phyloP scores from a whole-genome alignment of 805 yeast genomes.

The Candida odintsovae region DNA sequence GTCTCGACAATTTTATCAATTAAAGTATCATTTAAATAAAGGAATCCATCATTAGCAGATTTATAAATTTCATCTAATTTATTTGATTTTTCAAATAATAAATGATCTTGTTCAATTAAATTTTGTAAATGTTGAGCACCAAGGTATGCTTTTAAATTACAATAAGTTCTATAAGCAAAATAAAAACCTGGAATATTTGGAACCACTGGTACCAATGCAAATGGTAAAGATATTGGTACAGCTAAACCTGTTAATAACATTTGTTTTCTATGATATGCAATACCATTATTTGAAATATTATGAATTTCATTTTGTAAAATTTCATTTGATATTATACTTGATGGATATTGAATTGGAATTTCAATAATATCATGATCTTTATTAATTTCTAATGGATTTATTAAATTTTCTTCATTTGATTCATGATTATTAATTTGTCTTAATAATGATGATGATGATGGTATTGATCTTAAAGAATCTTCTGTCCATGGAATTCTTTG shows the following conservation, averaged over 20 bases:
- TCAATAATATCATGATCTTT: constrained; percentile 23
- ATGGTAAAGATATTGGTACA: constrained; percentile 74
- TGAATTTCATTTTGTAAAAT: constrained; percentile 34
- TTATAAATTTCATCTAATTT: constrained; percentile 27
- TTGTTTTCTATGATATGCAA: constrained; percentile 49
- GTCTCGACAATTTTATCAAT: constrained; percentile 39
- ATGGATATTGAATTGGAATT: constrained; percentile 50
- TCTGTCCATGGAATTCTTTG: constrained; percentile 77
- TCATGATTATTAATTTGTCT: constrained; percentile 29
- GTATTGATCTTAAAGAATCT: constrained; percentile 66
- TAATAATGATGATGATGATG: constrained; percentile 56
- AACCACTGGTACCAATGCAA: constrained; percentile 75
- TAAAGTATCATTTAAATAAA: constrained; percentile 40
- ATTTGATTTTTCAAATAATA: constrained; percentile 28
- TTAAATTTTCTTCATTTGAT: constrained; percentile 13
- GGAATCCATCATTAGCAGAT: constrained; percentile 15
- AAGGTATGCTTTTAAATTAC: constrained; percentile 71
- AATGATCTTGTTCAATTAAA: constrained; percentile 41
- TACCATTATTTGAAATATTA: constrained; percentile 37
- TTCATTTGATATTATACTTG: constrained; percentile 25
- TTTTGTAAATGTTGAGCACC: constrained; percentile 68
- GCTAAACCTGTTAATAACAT: constrained; percentile 48
- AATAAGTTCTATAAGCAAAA: constrained; percentile 72
- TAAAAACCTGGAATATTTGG: constrained; percentile 94
- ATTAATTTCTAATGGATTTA: constrained; percentile 8